Base-by-base conservation (phyloP, 108 stramenopile species). In the Skeletonema costatum region DNA sequence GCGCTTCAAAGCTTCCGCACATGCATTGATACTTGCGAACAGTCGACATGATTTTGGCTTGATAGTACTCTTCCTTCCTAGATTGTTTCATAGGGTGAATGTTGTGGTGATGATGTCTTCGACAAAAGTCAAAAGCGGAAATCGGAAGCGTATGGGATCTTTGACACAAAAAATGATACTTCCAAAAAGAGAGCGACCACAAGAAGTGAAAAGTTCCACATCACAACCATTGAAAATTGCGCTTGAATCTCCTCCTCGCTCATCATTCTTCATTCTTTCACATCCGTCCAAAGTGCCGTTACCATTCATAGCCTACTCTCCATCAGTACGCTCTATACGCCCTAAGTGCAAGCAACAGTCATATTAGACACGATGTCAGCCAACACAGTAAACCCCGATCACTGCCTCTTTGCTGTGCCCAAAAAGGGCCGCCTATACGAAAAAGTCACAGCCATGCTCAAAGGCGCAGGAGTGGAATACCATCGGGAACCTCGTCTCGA, bases 391-490 rank as follows among this genome's bases (percentile, higher is more conserved):
- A 71, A 71, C 38, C 77, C 83, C 16, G 85, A 70, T 31, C 89
- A 95, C 72, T 92, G 90, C 82, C 85, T 86, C 65, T 89, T 99
- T 58, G 98, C 95, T 63, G 92, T 99, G 36, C 98, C 98, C 42
- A 99, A 99, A 76, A 99, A 99, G 87, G 98, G 98, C 32, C 86
- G 98, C 41, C 89, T 99, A 6, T 88, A 93, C 70, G 95, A 97
- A 30, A 95, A 96, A 80, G 91, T 94, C 51, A 83, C 88, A 61
- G 91, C 85, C 73, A 90, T 98, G 86, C 87, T 99, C 65, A 89
- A 89, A 64, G 98, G 98, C 2, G 92, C 97, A 29, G 98, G 98
- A 4, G 87, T 99, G 66, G 93, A 97, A 56, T 97, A 97, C 86
- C 86, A 83, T 41, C 87, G 98, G 17, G 90, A 92, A 70, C 71